These are phyloP conservation scores for Alternaria triticimaculans DNA, from an alignment of 2,329 filamentous ascomycete species.

Conservation along the genomic window DNA sequence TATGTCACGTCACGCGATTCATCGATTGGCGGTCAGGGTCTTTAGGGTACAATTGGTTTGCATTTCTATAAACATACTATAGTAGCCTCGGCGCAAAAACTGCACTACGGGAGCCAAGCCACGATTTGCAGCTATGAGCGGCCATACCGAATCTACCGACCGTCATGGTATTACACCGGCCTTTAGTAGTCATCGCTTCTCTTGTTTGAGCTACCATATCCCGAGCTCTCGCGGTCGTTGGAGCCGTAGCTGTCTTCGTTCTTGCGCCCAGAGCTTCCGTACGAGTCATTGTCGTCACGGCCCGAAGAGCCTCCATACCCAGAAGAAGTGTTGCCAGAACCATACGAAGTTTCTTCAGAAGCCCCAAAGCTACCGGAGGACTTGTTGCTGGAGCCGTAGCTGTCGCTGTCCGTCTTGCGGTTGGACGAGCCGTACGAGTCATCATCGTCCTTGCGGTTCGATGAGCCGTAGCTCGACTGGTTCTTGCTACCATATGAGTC, in stretches of 20 bases:
- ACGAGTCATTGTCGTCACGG: background rate
- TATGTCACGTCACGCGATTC: background rate
- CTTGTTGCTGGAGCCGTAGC: slow-evolving; percentile 5
- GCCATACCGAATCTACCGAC: background rate
- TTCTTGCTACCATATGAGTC: slow-evolving; percentile 9
- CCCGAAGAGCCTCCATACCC: background rate
- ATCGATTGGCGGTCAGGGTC: background rate
- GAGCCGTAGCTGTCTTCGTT: slow-evolving; percentile 4
- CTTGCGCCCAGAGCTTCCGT: slow-evolving; percentile 1
- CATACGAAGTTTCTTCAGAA: background rate
- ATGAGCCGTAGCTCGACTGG: slow-evolving; percentile 6
- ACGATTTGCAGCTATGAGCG: background rate
- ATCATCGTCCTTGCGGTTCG: slow-evolving; percentile 5
- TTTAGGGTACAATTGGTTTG: background rate
- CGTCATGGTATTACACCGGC: background rate
- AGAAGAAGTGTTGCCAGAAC: background rate
- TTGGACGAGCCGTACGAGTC: slow-evolving; percentile 12
- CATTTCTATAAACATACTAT: background rate
- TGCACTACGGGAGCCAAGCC: background rate
- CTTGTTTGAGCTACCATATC: slow-evolving; percentile 8
- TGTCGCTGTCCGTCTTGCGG: slow-evolving; percentile 3
- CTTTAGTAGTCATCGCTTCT: slow-evolving; percentile 12
- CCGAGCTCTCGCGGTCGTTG: background rate
- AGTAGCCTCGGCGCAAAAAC: background rate
- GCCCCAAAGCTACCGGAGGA: background rate